Base-by-base conservation (phyloP, 2,329 filamentous ascomycete genomes). In the Cercospora citrullina region DNA sequence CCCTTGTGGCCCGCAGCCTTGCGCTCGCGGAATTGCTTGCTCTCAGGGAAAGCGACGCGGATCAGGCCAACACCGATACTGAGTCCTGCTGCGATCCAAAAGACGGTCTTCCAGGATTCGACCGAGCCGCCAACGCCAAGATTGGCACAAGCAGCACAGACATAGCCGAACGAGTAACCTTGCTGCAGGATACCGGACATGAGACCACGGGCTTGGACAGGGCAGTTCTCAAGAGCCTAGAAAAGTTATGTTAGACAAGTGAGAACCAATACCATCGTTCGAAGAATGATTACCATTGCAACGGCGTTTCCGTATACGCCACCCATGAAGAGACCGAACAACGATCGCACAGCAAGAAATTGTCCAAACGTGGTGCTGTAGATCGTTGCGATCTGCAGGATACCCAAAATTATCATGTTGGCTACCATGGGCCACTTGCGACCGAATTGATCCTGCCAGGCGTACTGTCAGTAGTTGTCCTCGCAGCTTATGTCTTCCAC, bases 141-240 rank as follows among this genome's bases (percentile, higher is more conserved):
- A 72, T 91, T 93, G 74, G 87, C 88, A 75, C 88, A 90, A 2
- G 91, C 91, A 5, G 92, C 92, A 70, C 93, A 84, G 48, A 95
- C 87, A 75, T 94, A 94, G 33, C 92, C 92, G 71, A 93, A 86
- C 5, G 70, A 72, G 59, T 71, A 73, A 2, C 92, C 92, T 78
- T 93, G 91, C 75, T 95, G 92, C 18, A 94, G 81, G 61, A 95
- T 91, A 64, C 92, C 92, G 14, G 89, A 92, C 86, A 95, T 91
- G 42, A 95, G 83, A 73, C 92, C 92, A 77, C 92, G 86, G 7
- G 91, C 89, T 66, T 91, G 87, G 23, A 59, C 55, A 0, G 90
- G 90, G 68, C 89, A 87, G 74, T 92, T 91, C 76, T 93, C 91
- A 8, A 89, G 78, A 0, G 87, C 87, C 42, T 63, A 26, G 9